Conservation (phyloP, 768 basidiomycete species). For the Nidularia sp. region DNA sequence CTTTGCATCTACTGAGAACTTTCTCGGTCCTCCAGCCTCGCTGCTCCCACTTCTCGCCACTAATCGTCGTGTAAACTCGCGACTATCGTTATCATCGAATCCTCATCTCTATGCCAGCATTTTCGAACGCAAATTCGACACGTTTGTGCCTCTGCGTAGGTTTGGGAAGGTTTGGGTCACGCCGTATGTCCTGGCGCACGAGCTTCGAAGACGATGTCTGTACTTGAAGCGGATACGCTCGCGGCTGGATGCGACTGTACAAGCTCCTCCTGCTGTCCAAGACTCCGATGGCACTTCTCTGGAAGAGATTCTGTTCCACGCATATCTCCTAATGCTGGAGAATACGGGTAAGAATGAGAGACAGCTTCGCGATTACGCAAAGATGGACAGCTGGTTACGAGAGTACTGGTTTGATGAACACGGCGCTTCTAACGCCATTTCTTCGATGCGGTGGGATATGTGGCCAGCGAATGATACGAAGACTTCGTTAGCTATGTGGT, state of each 20-base stretch:
- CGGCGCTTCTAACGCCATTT: constrained; percentile 50
- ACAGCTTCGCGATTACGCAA: constrained; percentile 69
- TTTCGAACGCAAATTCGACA: constrained; percentile 67
- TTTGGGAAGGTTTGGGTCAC: constrained; percentile 36
- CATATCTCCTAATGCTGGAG: constrained; percentile 79
- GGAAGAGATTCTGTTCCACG: constrained; percentile 56
- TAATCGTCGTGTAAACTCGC: constrained; percentile 42
- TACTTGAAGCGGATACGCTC: constrained; percentile 53
- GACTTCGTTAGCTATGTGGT: constrained; percentile 69
- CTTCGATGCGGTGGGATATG: constrained; percentile 31
- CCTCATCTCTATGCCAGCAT: constrained; percentile 72
- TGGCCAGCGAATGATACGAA: constrained; percentile 58
- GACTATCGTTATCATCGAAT: constrained; percentile 50
- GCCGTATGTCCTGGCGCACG: constrained; percentile 47
- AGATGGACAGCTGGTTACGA: constrained; percentile 58
- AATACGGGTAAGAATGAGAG: constrained; percentile 69
- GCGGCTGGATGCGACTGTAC: constrained; percentile 31
- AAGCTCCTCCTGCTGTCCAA: constrained; percentile 14
- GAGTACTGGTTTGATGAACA: constrained; percentile 61
- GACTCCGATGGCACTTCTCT: constrained; percentile 20
- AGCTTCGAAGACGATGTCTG: constrained; percentile 60
- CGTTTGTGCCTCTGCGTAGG: constrained; percentile 42
- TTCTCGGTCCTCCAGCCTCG: constrained; percentile 59
- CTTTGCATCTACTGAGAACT: constrained; percentile 45
- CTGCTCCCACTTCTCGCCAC: constrained; percentile 53